A percentile compares a stretch with the other conserved stretches of the same genome.
These are phyloP conservation scores for Moesziomyces sp. DNA, from an alignment of 1,284 basidiomycete species.

Conservation along the genomic window DNA sequence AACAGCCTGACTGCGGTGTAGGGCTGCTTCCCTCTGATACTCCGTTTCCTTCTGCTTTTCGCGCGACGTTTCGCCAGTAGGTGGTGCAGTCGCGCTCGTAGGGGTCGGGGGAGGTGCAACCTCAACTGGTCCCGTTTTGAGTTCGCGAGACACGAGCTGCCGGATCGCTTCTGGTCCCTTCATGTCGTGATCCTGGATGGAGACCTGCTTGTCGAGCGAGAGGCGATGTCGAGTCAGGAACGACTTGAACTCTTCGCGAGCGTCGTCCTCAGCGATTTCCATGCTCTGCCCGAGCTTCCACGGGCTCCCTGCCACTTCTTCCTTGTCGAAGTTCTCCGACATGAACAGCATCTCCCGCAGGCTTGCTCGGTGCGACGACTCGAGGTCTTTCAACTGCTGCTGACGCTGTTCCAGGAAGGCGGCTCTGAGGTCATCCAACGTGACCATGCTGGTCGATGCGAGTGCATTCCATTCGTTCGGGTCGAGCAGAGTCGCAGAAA, in stretches of 20 bases:
- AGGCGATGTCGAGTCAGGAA: slow-evolving; percentile 27
- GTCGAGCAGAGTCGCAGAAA: slow-evolving; percentile 42
- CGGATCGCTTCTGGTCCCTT: slow-evolving; percentile 30
- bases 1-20: slow-evolving; percentile 40
- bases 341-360: slow-evolving; percentile 47
- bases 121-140: slow-evolving; percentile 31
- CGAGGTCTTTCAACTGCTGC: slow-evolving; percentile 37
- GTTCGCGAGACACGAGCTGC: slow-evolving; percentile 31
- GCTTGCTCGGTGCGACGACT: slow-evolving; percentile 23
- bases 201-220: slow-evolving; percentile 22
- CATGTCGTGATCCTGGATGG: slow-evolving; percentile 30
- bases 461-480: slow-evolving; percentile 50
- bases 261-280: slow-evolving; percentile 30
- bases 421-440: slow-evolving; percentile 37
- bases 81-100: slow-evolving; percentile 26
- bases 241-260: slow-evolving; percentile 21
- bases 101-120: slow-evolving; percentile 45
- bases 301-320: slow-evolving; percentile 34
- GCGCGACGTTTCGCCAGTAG: slow-evolving; percentile 34
- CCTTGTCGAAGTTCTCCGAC: slow-evolving; percentile 39
- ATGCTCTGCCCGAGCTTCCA: slow-evolving; percentile 41
- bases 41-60: slow-evolving; percentile 37
- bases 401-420: slow-evolving; percentile 40
- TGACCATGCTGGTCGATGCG: slow-evolving; percentile 50
- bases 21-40: slow-evolving; percentile 10